Percentiles rank a stretch among this genome's conserved stretches.
phyloP scores from a whole-genome alignment of 2,329 filamentous ascomycete species.

The Colletotrichum sp. region DNA sequence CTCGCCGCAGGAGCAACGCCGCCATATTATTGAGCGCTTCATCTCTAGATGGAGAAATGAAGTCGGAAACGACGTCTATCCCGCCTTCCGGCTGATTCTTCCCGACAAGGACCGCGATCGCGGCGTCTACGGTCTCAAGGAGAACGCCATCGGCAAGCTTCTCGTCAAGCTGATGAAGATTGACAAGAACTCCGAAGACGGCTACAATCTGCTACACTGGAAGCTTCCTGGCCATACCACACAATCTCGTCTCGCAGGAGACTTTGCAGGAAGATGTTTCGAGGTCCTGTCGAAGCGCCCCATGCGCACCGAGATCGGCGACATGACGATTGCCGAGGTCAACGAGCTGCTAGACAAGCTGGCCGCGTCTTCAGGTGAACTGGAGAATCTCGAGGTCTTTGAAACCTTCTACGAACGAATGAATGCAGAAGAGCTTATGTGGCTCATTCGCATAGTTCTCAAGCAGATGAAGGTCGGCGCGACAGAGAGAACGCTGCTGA shows the following conservation, averaged over 20 bases:
- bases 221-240: slow-evolving; percentile 79
- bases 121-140: slow-evolving; percentile 92
- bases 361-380: slow-evolving; percentile 76
- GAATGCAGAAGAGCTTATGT: slow-evolving; percentile 92
- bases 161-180: slow-evolving; percentile 95
- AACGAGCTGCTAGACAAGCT: slow-evolving; percentile 85
- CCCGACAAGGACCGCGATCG: slow-evolving; percentile 93
- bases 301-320: slow-evolving; percentile 73
- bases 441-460: slow-evolving; percentile 92
- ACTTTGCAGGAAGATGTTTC: slow-evolving; percentile 89
- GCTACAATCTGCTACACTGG: slow-evolving; percentile 86
- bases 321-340: slow-evolving; percentile 87
- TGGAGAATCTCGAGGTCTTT: slow-evolving; percentile 83
- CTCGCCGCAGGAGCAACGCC: slow-evolving; percentile 78
- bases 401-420: slow-evolving; percentile 86
- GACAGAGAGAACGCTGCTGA: slow-evolving; percentile 86
- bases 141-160: slow-evolving; percentile 87
- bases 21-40: slow-evolving; percentile 84
- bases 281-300: slow-evolving; percentile 86
- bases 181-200: slow-evolving; percentile 88
- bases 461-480: slow-evolving; percentile 78
- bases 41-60: slow-evolving; percentile 86
- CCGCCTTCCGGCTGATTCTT: slow-evolving; percentile 87
- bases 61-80: slow-evolving; percentile 92
- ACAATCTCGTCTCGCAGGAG: slow-evolving; percentile 74